Conservation (phyloP, 257 asterid genomes). For the Salvia splendens region DNA sequence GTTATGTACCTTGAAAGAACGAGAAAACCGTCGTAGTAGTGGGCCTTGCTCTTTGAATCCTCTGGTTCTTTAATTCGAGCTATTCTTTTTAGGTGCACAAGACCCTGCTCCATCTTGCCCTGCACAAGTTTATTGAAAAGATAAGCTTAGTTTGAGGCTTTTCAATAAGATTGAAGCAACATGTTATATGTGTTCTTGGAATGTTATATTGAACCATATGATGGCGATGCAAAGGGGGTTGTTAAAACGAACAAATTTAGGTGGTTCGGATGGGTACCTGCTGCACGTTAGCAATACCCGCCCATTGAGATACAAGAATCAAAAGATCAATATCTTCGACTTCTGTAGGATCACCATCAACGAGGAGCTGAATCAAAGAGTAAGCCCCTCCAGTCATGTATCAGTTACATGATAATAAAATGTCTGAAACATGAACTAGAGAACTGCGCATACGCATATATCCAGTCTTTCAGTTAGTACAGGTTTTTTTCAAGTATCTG, state of each 20-base stretch:
- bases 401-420: slow-evolving; percentile 5
- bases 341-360: slow-evolving; percentile 53
- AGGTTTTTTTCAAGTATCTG: slow-evolving; percentile 12
- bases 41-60: slow-evolving; percentile 70
- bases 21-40: slow-evolving; percentile 73
- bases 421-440: not conserved
- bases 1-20: slow-evolving; percentile 68
- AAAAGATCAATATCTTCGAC: slow-evolving; percentile 74
- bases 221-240: not conserved
- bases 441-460: not conserved
- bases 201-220: not conserved
- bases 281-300: slow-evolving; percentile 64
- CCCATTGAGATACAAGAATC: slow-evolving; percentile 80
- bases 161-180: slow-evolving; percentile 14
- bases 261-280: slow-evolving; percentile 54
- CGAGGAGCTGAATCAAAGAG: slow-evolving; percentile 57
- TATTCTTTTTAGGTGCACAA: slow-evolving; percentile 75
- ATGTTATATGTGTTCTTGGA: slow-evolving; percentile 3
- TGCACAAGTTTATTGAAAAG: slow-evolving; percentile 26
- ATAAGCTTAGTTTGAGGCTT: slow-evolving; percentile 4
- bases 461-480: not conserved
- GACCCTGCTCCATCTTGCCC: slow-evolving; percentile 77
- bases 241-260: not conserved
- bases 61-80: slow-evolving; percentile 69
- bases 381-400: slow-evolving; percentile 27